phyloP scores from a whole-genome alignment of 371 early-diverging fungal genomes.

The Zancudomyces culisetae region DNA sequence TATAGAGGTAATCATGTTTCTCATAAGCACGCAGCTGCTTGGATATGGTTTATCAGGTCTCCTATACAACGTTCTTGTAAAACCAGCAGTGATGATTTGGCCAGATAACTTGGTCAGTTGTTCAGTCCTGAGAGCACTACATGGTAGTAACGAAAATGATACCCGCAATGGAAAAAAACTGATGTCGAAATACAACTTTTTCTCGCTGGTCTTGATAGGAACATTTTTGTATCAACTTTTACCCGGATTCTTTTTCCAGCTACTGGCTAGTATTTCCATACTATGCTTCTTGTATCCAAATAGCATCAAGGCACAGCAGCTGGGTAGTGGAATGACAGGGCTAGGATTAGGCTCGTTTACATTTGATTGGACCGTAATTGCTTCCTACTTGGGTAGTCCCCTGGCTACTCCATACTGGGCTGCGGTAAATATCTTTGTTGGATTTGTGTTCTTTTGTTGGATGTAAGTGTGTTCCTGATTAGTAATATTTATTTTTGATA shows the following conservation, averaged over 20 bases:
- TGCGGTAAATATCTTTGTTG: constrained; percentile 43
- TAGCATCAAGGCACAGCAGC: constrained; percentile 32
- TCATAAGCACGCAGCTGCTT: constrained; percentile 50
- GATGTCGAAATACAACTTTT: constrained; percentile 7
- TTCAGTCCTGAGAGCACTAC: constrained; percentile 52
- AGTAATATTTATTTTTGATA: no score
- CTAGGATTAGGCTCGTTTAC: constrained; percentile 46
- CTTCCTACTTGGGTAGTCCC: constrained; percentile 40
- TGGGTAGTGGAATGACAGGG: constrained; percentile 39
- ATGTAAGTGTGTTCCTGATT: no score
- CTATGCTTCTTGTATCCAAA: constrained; percentile 48
- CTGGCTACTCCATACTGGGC: constrained; percentile 54
- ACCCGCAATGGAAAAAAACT: neutral
- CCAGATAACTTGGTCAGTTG: constrained; percentile 47
- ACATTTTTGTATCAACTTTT: constrained; percentile 54
- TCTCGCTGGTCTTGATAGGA: constrained; percentile 13
- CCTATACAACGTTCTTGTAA: constrained; percentile 52
- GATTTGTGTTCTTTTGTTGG: constrained; percentile 50
- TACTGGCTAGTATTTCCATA: constrained; percentile 48
- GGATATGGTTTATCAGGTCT: constrained; percentile 75
- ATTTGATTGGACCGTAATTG: constrained; percentile 58
- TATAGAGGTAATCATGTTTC: constrained; percentile 31
- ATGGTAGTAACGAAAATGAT: constrained; percentile 16
- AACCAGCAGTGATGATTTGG: constrained; percentile 75
- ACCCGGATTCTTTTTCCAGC: constrained; percentile 52